Conservation (phyloP, 441 rosid genomes). For the Erysimum cheiri region DNA sequence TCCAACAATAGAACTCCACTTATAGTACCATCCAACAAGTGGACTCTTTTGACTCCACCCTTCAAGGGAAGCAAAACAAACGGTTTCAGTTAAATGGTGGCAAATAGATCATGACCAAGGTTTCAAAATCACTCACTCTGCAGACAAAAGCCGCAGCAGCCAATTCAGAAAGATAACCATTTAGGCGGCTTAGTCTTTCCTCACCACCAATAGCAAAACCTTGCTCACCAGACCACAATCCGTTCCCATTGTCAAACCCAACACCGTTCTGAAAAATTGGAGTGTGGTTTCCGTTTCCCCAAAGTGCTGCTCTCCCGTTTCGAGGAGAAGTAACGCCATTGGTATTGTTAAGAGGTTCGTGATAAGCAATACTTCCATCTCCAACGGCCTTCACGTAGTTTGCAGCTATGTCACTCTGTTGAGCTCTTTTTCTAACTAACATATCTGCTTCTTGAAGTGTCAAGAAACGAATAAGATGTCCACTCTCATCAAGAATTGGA, state of each 20-base stretch:
- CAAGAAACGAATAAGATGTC: conserved; percentile 79
- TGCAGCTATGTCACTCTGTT: conserved; percentile 93
- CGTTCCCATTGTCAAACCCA: conserved; percentile 88
- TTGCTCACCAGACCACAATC: conserved; percentile 80
- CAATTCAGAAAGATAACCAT: conserved; percentile 88
- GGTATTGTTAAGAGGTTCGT: conserved; percentile 42
- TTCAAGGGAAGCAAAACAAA: conserved; percentile 38
- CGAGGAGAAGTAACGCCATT: conserved; percentile 46
- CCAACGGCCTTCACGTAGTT: conserved; percentile 85
- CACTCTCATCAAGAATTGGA: conserved; percentile 86
- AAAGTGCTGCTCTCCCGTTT: conserved; percentile 50
- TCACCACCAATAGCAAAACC: conserved; percentile 98
- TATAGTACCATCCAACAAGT: conserved; percentile 90
- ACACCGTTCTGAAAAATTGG: conserved; percentile 78
- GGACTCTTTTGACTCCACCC: conserved; percentile 98
- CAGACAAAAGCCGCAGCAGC: conserved; percentile 98
- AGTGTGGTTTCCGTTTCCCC: conserved; percentile 50
- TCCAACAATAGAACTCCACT: conserved; percentile 86
- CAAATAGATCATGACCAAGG: background rate
- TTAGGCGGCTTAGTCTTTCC: conserved; percentile 74
- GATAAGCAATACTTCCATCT: conserved; percentile 48
- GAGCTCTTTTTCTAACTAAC: conserved; percentile 76
- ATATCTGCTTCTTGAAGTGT: conserved; percentile 89
- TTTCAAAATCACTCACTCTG: conserved; percentile 57
- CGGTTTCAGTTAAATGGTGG: background rate